These are phyloP conservation scores for Allium cepa DNA, from an alignment of 106 monocot genomes.

Conservation along the genomic window DNA sequence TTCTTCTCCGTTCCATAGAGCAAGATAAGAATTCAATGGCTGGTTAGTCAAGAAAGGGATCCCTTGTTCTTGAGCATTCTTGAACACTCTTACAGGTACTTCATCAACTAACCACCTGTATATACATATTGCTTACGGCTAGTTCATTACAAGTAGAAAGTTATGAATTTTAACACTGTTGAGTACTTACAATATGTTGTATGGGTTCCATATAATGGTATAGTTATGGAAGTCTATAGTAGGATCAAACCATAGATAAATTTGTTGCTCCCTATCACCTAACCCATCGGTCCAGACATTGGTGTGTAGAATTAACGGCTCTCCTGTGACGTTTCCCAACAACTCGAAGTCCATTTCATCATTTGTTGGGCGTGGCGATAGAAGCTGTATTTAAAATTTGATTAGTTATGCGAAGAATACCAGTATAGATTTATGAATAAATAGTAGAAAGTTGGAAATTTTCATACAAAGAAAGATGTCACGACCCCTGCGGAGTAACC, in stretches of 20 bases:
- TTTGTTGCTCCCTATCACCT: too few species aligned
- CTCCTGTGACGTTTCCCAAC: too few species aligned
- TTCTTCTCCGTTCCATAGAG: constrained; percentile 31
- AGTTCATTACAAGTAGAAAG: neutral
- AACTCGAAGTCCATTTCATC: too few species aligned
- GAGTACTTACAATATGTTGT: too few species aligned
- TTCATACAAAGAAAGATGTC: neutral
- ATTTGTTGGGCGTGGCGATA: too few species aligned
- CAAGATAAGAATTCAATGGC: constrained; percentile 19
- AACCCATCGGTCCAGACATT: too few species aligned
- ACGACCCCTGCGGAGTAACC: too few species aligned
- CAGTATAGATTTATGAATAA: neutral
- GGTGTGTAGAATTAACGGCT: too few species aligned
- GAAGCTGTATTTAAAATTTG: neutral
- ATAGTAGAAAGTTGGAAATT: neutral
- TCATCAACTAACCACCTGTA: constrained; percentile 25
- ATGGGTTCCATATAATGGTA: too few species aligned
- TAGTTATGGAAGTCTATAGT: too few species aligned
- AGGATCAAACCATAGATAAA: too few species aligned
- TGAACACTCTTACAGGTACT: constrained; percentile 16
- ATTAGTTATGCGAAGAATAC: neutral
- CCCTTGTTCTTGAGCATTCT: constrained; percentile 6
- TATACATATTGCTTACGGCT: neutral
- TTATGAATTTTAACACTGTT: neutral
- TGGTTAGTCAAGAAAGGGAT: constrained; percentile 16